Percentiles rank a stretch among this genome's conserved stretches.
These are phyloP conservation scores for Centella asiatica DNA, from an alignment of 129 eudicot genomes.

Conservation along the genomic window DNA sequence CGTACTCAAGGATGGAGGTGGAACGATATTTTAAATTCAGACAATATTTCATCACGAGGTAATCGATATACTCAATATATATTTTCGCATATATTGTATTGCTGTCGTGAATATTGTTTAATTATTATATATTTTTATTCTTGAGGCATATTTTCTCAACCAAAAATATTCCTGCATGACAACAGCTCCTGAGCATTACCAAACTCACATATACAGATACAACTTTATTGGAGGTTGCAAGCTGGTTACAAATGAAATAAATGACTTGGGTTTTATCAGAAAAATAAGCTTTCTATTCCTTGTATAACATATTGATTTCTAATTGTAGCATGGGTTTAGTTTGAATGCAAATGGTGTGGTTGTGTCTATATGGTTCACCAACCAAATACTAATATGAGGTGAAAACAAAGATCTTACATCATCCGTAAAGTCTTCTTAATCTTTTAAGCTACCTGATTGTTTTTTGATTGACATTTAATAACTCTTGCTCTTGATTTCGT, in stretches of 20 bases:
- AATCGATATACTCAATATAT: constrained; percentile 3
- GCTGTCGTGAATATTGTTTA: neutral
- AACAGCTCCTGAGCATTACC: neutral
- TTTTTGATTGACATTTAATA: too few relatives aligned
- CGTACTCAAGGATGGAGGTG: constrained; percentile 92
- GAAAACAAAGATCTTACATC: too few relatives aligned
- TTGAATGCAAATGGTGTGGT: too few relatives aligned
- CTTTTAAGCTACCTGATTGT: too few relatives aligned
- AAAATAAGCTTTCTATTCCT: neutral
- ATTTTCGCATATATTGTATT: neutral
- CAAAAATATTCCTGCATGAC: neutral
- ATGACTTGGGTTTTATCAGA: neutral
- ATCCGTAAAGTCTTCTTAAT: too few relatives aligned
- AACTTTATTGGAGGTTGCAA: neutral
- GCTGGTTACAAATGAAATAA: neutral
- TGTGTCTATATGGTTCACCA: too few relatives aligned
- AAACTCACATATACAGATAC: neutral
- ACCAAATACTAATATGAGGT: too few relatives aligned
- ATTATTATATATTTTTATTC: neutral
- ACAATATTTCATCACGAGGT: constrained; percentile 38
- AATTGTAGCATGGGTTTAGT: neutral
- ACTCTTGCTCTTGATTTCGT: too few relatives aligned
- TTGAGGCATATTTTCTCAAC: neutral
- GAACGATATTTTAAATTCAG: constrained; percentile 47
- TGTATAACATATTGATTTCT: neutral